Conservation (phyloP, 805 yeast genomes). For the Sungouiozyma intestinalis region DNA sequence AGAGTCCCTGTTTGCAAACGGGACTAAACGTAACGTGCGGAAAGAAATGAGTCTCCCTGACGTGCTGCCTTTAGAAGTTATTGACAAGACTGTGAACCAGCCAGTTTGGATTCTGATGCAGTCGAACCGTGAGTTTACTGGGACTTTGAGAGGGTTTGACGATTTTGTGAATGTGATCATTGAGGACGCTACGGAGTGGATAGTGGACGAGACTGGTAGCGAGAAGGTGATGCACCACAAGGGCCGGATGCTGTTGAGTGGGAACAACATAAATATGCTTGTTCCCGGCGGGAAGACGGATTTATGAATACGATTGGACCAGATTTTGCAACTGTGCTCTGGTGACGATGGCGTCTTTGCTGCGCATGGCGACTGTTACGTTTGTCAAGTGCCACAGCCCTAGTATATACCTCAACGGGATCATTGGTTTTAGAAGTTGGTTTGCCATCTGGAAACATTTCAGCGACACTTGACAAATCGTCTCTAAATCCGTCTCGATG, state of each 20-base stretch:
- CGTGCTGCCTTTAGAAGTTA: constrained; percentile 65
- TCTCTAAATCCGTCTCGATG: constrained; percentile 21
- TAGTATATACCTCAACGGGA: constrained; percentile 15
- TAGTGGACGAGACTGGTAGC: constrained; percentile 21
- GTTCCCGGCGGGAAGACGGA: constrained; percentile 39
- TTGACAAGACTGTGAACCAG: constrained; percentile 80
- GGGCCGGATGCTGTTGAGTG: constrained; percentile 57
- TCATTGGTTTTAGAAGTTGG: constrained; percentile 11
- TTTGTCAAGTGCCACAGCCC: constrained; percentile 28
- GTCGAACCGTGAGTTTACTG: constrained; percentile 69
- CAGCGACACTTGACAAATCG: constrained; percentile 18
- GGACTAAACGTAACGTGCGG: neutral
- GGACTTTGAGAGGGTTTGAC: constrained; percentile 84
- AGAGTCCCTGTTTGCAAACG: neutral
- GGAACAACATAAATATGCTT: constrained; percentile 63
- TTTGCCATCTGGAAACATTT: constrained; percentile 21
- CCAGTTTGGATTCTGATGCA: constrained; percentile 63
- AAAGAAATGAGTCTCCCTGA: constrained; percentile 22
- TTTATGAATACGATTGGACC: constrained; percentile 6
- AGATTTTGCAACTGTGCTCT: constrained; percentile 18
- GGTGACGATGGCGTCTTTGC: constrained; percentile 21
- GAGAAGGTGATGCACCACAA: constrained; percentile 35
- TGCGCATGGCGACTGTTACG: constrained; percentile 24
- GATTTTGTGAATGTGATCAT: constrained; percentile 89
- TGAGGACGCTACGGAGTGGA: constrained; percentile 45